Conservation (phyloP, 331 rosid species). For the Quercus phellos region DNA sequence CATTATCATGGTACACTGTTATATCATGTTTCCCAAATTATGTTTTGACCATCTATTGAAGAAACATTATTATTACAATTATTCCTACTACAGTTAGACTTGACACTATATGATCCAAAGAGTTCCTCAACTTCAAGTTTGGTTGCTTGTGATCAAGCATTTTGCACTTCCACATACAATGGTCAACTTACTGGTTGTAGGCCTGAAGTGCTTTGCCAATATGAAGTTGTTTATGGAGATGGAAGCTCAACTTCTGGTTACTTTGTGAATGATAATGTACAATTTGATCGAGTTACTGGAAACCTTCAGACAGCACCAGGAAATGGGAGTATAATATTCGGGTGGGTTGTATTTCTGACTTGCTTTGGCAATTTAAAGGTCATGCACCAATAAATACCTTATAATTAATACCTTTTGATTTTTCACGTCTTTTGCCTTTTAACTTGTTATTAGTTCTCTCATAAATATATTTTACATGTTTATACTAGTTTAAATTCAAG, state of each 20-base stretch:
- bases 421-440: neutral
- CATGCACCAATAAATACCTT: neutral
- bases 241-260: conserved; percentile 73
- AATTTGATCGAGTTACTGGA: conserved; percentile 43
- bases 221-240: conserved; percentile 73
- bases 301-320: conserved; percentile 27
- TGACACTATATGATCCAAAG: conserved; percentile 56
- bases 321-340: conserved; percentile 53
- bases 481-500: conserved; percentile 4
- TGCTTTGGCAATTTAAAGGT: no score
- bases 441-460: neutral
- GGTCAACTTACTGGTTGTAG: conserved; percentile 57
- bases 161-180: conserved; percentile 52
- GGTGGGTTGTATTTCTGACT: conserved; percentile 49
- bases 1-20: neutral
- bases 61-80: conserved; percentile 10
- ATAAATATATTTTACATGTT: conserved; percentile 3
- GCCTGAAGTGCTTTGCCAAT: conserved; percentile 48
- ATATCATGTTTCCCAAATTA: conserved; percentile 12
- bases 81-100: conserved; percentile 52
- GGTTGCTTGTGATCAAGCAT: conserved; percentile 56
- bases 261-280: conserved; percentile 63
- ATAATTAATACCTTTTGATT: neutral
- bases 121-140: conserved; percentile 44
- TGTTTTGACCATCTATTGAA: conserved; percentile 1